phyloP scores from a whole-genome alignment of 1,139 yeast species.

The Yamadazyma oceani region DNA sequence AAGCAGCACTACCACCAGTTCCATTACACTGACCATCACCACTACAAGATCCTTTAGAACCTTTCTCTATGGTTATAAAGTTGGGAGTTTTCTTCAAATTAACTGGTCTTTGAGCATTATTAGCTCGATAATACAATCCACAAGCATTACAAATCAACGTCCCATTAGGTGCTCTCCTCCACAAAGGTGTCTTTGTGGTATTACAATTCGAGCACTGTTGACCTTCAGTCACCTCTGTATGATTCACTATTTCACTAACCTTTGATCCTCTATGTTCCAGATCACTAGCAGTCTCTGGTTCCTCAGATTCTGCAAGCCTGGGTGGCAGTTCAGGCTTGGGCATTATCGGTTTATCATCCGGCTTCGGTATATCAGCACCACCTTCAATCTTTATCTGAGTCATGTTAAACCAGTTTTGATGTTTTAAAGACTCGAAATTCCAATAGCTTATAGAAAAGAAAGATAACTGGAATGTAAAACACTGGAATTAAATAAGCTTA shows the following conservation, averaged over 20 bases:
- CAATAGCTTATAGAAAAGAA: too few relatives aligned
- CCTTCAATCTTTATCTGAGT: not conserved
- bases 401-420: too few relatives aligned
- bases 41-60: slow-evolving; percentile 63
- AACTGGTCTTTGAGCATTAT: slow-evolving; percentile 54
- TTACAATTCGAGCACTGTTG: slow-evolving; percentile 67
- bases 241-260: slow-evolving; percentile 8
- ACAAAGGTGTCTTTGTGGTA: slow-evolving; percentile 66
- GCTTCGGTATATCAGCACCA: too few relatives aligned
- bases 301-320: too few relatives aligned
- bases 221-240: slow-evolving; percentile 24
- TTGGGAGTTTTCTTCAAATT: slow-evolving; percentile 69
- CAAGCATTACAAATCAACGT: slow-evolving; percentile 72
- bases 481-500: too few relatives aligned
- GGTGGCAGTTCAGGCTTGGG: too few relatives aligned
- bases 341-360: not conserved
- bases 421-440: too few relatives aligned
- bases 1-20: slow-evolving; percentile 79
- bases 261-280: not conserved
- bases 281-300: too few relatives aligned
- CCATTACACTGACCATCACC: slow-evolving; percentile 89
- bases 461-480: too few relatives aligned
- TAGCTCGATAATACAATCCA: slow-evolving; percentile 58
- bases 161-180: slow-evolving; percentile 70
- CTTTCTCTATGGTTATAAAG: slow-evolving; percentile 44